Percentiles rank a stretch among this genome's conserved stretches.
Conservation (phyloP, 345 rosid species). For the Boechera stricta region DNA sequence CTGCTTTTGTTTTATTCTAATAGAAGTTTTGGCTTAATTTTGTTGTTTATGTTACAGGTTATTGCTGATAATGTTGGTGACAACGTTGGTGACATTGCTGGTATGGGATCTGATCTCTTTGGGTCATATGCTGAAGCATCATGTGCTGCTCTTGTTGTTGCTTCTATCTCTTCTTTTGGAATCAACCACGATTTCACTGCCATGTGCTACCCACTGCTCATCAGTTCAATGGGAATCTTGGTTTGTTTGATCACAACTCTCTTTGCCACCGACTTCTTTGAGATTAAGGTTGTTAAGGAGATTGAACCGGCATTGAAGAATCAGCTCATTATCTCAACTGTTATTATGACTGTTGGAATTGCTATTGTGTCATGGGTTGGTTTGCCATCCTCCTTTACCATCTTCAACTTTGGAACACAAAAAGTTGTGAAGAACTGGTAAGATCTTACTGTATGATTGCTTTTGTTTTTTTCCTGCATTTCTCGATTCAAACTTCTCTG, state of each 20-base stretch:
- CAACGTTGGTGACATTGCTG: constrained; percentile 80
- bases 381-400: constrained; percentile 63
- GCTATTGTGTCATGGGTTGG: constrained; percentile 62
- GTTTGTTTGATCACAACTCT: constrained; percentile 74
- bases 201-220: constrained; percentile 64
- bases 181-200: constrained; percentile 69
- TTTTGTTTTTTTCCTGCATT: not conserved
- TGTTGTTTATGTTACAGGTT: constrained; percentile 49
- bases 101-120: constrained; percentile 85
- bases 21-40: not conserved
- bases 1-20: not conserved
- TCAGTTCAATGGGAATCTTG: constrained; percentile 70
- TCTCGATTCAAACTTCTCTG: not conserved
- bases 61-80: constrained; percentile 84
- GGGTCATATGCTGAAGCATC: constrained; percentile 80
- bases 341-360: constrained; percentile 67
- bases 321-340: constrained; percentile 73
- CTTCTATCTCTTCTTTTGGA: constrained; percentile 77
- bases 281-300: constrained; percentile 67
- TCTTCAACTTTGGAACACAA: constrained; percentile 68
- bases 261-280: constrained; percentile 73
- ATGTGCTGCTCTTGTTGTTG: constrained; percentile 80
- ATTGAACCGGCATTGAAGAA: constrained; percentile 70
- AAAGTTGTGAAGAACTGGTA: constrained; percentile 74
- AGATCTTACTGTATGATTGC: constrained; percentile 2